A percentile compares a stretch with the other conserved stretches of the same genome.
Evolutionary conservation across 2,329 filamentous ascomycete genomes (phyloP).

Genomic region (Monilinia fructicola): DNA sequence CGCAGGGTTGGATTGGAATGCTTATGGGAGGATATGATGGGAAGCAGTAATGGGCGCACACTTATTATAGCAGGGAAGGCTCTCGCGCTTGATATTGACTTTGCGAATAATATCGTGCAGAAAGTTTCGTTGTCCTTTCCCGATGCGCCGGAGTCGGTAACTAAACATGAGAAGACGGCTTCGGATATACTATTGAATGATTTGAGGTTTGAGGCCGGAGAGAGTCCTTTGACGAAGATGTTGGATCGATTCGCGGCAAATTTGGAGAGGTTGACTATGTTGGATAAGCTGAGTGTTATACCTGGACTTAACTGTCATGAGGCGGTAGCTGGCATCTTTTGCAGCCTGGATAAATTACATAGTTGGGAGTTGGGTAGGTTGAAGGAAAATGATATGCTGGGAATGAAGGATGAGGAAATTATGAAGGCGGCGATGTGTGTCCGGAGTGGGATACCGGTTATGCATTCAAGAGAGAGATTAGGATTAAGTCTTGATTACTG

Average conservation of each 20-base stretch:
- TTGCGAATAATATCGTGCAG: constrained; percentile 61
- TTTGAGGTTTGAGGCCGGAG: constrained; percentile 56
- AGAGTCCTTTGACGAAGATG: constrained; percentile 67
- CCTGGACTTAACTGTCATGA: constrained; percentile 74
- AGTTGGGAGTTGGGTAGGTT: constrained; percentile 65
- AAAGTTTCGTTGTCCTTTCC: constrained; percentile 63
- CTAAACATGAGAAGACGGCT: constrained; percentile 60
- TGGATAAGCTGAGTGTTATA: constrained; percentile 70
- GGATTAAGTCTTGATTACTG: constrained; percentile 77
- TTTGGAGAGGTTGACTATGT: constrained; percentile 64
- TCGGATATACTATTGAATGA: constrained; percentile 65
- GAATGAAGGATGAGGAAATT: constrained; percentile 47
- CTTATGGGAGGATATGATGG: constrained; percentile 56
- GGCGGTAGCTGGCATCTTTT: constrained; percentile 71
- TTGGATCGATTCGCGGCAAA: constrained; percentile 71
- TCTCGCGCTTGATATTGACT: constrained; percentile 60
- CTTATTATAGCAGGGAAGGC: constrained; percentile 63
- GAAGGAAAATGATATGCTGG: constrained; percentile 47
- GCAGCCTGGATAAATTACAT: constrained; percentile 67
- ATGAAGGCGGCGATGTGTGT: constrained; percentile 54
- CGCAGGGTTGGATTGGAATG: constrained; percentile 65
- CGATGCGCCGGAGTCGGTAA: constrained; percentile 57
- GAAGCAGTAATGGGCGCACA: constrained; percentile 51
- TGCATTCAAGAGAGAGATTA: constrained; percentile 66
- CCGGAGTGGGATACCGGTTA: constrained; percentile 66